Conservation (phyloP, 768 basidiomycete species). For the Daedalea quercina region DNA sequence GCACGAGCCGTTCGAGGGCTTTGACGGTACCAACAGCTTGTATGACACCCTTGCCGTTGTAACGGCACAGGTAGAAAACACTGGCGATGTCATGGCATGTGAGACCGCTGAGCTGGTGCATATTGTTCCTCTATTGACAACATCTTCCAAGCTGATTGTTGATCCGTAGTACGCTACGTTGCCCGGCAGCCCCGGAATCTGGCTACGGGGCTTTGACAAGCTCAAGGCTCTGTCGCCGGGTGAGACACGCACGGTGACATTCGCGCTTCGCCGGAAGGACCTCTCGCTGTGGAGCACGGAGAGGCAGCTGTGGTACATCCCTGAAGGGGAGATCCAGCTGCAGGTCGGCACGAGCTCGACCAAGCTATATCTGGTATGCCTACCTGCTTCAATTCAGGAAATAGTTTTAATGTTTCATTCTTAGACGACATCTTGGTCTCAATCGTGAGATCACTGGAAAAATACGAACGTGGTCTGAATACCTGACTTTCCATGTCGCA, state of each 20-base stretch:
- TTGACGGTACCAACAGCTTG: slow-evolving; percentile 15
- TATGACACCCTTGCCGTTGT: slow-evolving; percentile 25
- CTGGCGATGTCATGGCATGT: slow-evolving; percentile 22
- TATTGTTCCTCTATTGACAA: background rate
- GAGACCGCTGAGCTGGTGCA: background rate
- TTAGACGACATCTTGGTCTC: background rate
- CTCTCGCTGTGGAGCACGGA: slow-evolving; percentile 49
- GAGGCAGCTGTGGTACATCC: slow-evolving; percentile 49
- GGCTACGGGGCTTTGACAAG: slow-evolving; percentile 29
- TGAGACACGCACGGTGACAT: slow-evolving; percentile 37
- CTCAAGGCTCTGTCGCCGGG: slow-evolving; percentile 32
- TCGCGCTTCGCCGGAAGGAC: slow-evolving; percentile 43
- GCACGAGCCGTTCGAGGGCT: slow-evolving; percentile 20
- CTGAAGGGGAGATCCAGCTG: slow-evolving; percentile 36
- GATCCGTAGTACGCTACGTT: slow-evolving; percentile 69
- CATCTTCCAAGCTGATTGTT: background rate
- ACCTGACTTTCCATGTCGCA: too few species aligned
- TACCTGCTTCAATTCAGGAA: too few species aligned
- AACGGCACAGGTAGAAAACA: slow-evolving; percentile 30
- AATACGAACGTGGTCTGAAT: too few species aligned
- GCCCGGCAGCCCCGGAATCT: slow-evolving; percentile 32
- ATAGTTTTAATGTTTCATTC: too few species aligned
- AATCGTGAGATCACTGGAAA: too few species aligned
- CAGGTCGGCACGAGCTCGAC: slow-evolving; percentile 14
- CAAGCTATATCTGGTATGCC: slow-evolving; percentile 4